Evolutionary conservation across 1,139 yeast genomes (phyloP).

Genomic region (Pichia sp.): DNA sequence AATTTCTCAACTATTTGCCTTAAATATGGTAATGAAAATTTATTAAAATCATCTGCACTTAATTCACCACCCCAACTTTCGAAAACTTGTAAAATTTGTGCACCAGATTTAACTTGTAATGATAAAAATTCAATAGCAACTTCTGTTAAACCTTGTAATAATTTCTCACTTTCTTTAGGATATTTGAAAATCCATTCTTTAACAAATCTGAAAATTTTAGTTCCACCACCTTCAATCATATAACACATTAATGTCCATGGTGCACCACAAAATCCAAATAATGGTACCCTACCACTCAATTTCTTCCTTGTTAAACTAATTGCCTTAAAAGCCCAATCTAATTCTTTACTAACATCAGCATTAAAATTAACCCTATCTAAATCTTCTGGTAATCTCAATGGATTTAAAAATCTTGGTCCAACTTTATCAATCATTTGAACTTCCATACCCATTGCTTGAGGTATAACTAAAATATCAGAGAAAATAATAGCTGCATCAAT

Average conservation of each 20-base stretch:
- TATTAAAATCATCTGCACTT: slow-evolving; percentile 80
- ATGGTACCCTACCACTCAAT: slow-evolving; percentile 83
- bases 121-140: slow-evolving; percentile 90
- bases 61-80: slow-evolving; percentile 98
- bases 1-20: slow-evolving; percentile 65
- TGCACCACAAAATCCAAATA: slow-evolving; percentile 93
- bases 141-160: slow-evolving; percentile 75
- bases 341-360: slow-evolving; percentile 65
- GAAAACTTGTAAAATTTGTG: slow-evolving; percentile 93
- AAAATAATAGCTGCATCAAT: slow-evolving; percentile 96
- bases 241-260: slow-evolving; percentile 97
- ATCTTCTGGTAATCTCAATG: slow-evolving; percentile 70
- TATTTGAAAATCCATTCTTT: slow-evolving; percentile 86
- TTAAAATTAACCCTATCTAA: slow-evolving; percentile 46
- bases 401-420: slow-evolving; percentile 91
- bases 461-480: slow-evolving; percentile 90
- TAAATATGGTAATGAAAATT: slow-evolving; percentile 83
- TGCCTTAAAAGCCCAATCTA: slow-evolving; percentile 93
- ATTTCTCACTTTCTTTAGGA: slow-evolving; percentile 62
- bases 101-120: slow-evolving; percentile 94
- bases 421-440: slow-evolving; percentile 91
- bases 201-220: slow-evolving; percentile 82
- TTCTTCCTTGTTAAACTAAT: slow-evolving; percentile 80
- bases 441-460: slow-evolving; percentile 97
- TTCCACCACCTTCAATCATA: slow-evolving; percentile 97